Base-by-base conservation (phyloP, 306 rosid species). In the Malus asiatica region DNA sequence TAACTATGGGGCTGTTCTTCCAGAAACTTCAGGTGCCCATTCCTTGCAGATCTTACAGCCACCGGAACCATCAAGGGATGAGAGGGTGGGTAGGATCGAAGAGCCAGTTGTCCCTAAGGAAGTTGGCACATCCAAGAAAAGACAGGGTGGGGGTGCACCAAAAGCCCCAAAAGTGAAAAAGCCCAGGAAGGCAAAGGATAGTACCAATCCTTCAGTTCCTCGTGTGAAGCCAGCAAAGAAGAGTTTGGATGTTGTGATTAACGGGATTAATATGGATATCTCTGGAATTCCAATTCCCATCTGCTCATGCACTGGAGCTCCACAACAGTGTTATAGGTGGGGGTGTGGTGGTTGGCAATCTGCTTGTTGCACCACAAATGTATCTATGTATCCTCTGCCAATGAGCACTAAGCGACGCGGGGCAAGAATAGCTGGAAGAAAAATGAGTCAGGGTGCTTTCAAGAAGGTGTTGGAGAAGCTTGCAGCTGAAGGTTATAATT, bases 271-370 rank as follows among this genome's bases (percentile, higher is more conserved):
- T 62, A 80, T 95, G 93, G 97, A 95, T 73, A 80, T 95, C 75
- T 90, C 97, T 2, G 86, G 96, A 40, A 89, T 95, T 46, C 97
- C 99, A 3, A 90, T 88, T 75, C 99, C 99, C 1, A 89, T 92
- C 73, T 95, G 99, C 83, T 90, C 99, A 0, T 95, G 99, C 85
- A 95, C 99, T 14, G 99, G 97, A 63, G 1, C 82, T 15, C 88
- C 97, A 73, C 96, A 92, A 76, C 99, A 95, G 68, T 92, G 99
- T 79, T 95, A 95, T 61, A 83, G 96, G 71, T 95, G 99, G 99
- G 99, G 99, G 11, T 92, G 94, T 68, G 99, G 99, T 42, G 97
- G 99, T 20, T 95, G 99, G 99, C 99, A 95, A 74, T 95, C 97
- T 58, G 96, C 99, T n/a, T 95, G 99, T 73, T 95, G 97, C 75